phyloP scores from a whole-genome alignment of 495 filamentous ascomycete species.

The Aspergillus bridgeri region DNA sequence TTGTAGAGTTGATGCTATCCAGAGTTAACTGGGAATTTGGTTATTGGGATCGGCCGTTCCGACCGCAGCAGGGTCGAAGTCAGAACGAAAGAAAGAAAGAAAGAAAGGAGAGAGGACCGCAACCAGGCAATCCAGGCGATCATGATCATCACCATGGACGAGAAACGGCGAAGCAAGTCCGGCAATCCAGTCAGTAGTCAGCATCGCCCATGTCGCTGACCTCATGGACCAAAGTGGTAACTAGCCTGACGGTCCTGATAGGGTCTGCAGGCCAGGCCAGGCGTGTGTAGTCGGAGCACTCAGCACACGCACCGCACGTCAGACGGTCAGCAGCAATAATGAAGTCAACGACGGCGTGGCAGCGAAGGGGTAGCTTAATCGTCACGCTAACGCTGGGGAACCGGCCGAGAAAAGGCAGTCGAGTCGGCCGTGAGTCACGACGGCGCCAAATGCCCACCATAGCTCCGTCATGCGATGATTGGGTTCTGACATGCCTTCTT shows the following conservation, averaged over 20 bases:
- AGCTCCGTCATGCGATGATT: background rate
- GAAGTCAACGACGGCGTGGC: background rate
- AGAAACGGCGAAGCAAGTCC: too few species aligned
- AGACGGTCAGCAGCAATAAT: background rate
- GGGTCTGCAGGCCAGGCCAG: background rate
- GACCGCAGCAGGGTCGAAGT: background rate
- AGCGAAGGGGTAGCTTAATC: background rate
- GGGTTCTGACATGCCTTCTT: background rate
- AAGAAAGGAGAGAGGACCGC: too few species aligned
- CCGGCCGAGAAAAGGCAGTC: background rate
- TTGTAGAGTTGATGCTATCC: background rate
- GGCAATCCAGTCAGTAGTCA: background rate
- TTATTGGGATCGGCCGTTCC: background rate
- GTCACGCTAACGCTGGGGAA: background rate
- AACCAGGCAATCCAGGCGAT: background rate
- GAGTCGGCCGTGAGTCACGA: background rate
- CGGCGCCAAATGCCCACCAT: background rate
- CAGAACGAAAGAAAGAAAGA: too few species aligned
- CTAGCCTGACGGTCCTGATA: background rate
- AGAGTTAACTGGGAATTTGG: background rate
- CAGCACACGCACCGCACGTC: background rate
- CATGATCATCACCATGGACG: background rate
- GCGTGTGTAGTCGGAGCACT: too few species aligned
- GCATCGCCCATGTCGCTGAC: background rate
- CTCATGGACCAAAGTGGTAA: background rate